Evolutionary conservation across 2,329 filamentous ascomycete genomes (phyloP).

Genomic region (Neofusicoccum sp.): DNA sequence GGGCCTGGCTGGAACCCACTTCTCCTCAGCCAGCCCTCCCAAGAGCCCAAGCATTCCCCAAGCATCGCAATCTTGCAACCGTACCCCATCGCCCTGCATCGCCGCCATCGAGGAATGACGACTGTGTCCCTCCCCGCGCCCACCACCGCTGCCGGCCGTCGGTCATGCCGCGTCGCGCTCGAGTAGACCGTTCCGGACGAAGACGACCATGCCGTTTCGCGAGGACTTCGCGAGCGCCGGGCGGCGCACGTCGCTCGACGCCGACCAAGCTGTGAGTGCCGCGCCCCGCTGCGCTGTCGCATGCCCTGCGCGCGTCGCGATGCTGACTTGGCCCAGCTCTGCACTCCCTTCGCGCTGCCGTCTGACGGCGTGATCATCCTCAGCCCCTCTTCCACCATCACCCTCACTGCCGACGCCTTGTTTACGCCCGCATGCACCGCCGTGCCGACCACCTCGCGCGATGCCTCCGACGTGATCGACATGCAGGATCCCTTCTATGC

Average conservation of each 20-base stretch:
- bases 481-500: slow-evolving; percentile 87
- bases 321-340: slow-evolving; percentile 44
- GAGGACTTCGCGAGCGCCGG: slow-evolving; percentile 16
- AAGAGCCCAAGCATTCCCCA: slow-evolving; percentile 18
- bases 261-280: slow-evolving; percentile 11
- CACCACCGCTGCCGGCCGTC: not conserved
- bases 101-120: slow-evolving; percentile 3
- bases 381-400: slow-evolving; percentile 54
- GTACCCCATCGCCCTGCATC: slow-evolving; percentile 10
- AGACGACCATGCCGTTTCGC: slow-evolving; percentile 16
- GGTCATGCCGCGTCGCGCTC: slow-evolving; percentile 15
- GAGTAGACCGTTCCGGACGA: slow-evolving; percentile 9
- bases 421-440: slow-evolving; percentile 57
- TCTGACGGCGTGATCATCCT: slow-evolving; percentile 57
- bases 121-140: not conserved
- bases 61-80: slow-evolving; percentile 13
- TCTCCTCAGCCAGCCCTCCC: slow-evolving; percentile 12
- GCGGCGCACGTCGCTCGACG: slow-evolving; percentile 10
- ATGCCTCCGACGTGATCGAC: slow-evolving; percentile 48
- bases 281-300: not conserved
- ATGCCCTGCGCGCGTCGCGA: not conserved
- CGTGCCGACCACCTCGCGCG: slow-evolving; percentile 32
- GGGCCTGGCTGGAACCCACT: not conserved
- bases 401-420: slow-evolving; percentile 58
- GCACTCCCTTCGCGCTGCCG: slow-evolving; percentile 62